phyloP scores from a whole-genome alignment of 306 rosid species.

The Rosa chinensis region DNA sequence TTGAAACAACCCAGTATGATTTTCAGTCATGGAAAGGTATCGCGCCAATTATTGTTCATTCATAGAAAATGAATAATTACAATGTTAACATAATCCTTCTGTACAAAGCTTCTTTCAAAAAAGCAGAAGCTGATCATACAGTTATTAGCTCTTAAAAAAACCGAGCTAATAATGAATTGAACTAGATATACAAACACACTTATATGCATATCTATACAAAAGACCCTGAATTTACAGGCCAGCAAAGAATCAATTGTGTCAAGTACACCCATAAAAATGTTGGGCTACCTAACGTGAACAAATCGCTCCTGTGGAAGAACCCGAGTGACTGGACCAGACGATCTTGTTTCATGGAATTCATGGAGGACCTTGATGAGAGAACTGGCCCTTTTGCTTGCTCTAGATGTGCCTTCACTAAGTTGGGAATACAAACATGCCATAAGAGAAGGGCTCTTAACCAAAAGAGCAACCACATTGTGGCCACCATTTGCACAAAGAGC shows the following conservation, averaged over 20 bases:
- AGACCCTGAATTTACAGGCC: conserved; percentile 31
- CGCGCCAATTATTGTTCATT: conserved; percentile 20
- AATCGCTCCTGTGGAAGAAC: conserved; percentile 53
- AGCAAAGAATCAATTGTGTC: conserved; percentile 8
- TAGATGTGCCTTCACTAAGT: conserved; percentile 61
- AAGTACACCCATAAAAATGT: conserved; percentile 28
- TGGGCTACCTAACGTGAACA: conserved; percentile 62
- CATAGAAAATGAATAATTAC: conserved; percentile 6
- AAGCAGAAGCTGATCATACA: conserved; percentile 48
- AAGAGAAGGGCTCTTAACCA: conserved; percentile 55
- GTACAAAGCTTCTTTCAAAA: conserved; percentile 53
- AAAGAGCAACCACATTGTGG: conserved; percentile 45
- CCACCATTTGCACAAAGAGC: conserved; percentile 64
- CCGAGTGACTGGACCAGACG: conserved; percentile 44
- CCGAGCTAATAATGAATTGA: conserved; percentile 46
- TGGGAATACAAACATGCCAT: conserved; percentile 67
- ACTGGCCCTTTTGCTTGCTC: conserved; percentile 64
- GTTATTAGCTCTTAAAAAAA: conserved; percentile 54
- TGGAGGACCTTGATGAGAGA: conserved; percentile 69
- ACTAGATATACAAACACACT: neutral
- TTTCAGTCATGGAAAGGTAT: neutral
- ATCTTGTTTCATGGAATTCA: conserved; percentile 54
- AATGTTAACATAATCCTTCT: conserved; percentile 6
- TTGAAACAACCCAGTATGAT: conserved; percentile 10
- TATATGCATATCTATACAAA: conserved; percentile 13